Evolutionary conservation across 768 basidiomycete genomes (phyloP).

Genomic region (Cyathus striatus): DNA sequence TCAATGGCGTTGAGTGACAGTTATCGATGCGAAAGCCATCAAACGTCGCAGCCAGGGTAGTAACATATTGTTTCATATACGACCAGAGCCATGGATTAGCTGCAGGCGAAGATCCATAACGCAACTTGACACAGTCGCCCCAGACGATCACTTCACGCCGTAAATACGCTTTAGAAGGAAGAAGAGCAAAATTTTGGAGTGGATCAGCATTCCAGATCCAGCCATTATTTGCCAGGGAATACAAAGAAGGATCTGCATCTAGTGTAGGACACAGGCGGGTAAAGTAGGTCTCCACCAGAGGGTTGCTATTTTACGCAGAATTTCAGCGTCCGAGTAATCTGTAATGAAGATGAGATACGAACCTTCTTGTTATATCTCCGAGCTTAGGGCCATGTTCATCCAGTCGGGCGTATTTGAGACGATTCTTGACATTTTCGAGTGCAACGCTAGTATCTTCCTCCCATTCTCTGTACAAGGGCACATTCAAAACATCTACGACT

Average conservation of each 20-base stretch:
- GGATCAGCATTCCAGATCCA: constrained; percentile 99
- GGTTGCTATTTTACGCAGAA: constrained; percentile 45
- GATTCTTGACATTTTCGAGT: constrained; percentile 66
- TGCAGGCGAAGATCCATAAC: constrained; percentile 76
- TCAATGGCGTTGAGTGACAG: constrained; percentile 96
- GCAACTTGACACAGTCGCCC: constrained; percentile 97
- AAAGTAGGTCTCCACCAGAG: constrained; percentile 90
- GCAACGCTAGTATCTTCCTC: constrained; percentile 76
- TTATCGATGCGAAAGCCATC: constrained; percentile 99
- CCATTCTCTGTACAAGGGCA: constrained; percentile 83
- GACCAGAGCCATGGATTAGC: constrained; percentile 95
- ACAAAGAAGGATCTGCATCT: constrained; percentile 43
- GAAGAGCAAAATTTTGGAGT: constrained; percentile 87
- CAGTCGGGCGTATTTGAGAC: constrained; percentile 76
- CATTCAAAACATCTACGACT: constrained; percentile 84
- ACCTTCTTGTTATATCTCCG: constrained; percentile 75
- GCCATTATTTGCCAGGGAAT: constrained; percentile 94
- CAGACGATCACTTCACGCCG: constrained; percentile 96
- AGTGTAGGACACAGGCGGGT: constrained; percentile 60
- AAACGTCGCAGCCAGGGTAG: constrained; percentile 73
- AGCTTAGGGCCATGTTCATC: constrained; percentile 81
- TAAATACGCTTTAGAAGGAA: constrained; percentile 90
- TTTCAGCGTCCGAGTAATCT: constrained; percentile 3
- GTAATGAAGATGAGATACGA: constrained; percentile 26
- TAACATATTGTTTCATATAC: constrained; percentile 84